Conservation (phyloP, 805 yeast species). For the Candida awuae region DNA sequence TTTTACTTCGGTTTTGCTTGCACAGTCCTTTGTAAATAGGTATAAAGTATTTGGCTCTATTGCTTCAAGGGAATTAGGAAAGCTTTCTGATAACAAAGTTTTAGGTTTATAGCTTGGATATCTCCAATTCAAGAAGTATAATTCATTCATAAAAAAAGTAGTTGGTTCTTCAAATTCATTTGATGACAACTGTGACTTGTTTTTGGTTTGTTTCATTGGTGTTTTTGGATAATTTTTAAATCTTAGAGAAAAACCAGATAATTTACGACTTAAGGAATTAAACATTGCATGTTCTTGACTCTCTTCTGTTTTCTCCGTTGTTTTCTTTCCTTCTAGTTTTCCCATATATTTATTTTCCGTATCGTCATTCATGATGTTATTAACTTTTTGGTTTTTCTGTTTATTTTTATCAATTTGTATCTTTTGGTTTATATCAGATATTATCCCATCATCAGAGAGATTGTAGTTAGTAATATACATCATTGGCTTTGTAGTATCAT, state of each 20-base stretch:
- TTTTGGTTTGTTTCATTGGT: no score
- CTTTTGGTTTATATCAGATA: background rate
- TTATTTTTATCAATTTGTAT: no score
- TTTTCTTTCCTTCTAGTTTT: background rate
- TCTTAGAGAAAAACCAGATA: background rate
- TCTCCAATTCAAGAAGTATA: no score
- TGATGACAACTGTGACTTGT: background rate
- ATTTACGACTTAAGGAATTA: background rate
- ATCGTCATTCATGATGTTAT: background rate
- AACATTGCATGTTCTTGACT: background rate
- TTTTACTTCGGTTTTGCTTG: no score
- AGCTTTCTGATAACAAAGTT: no score
- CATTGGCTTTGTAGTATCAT: conserved; percentile 4
- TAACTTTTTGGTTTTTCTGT: no score
- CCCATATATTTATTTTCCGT: background rate
- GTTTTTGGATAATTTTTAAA: background rate
- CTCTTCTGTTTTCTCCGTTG: background rate
- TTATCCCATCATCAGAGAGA: background rate
- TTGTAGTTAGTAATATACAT: background rate
- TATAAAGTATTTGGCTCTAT: no score
- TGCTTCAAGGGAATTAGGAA: no score
- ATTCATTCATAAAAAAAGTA: no score
- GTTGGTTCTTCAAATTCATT: no score
- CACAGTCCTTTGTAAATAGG: no score
- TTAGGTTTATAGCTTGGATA: no score